Conservation (phyloP, 2,329 filamentous ascomycete genomes). For the Diaporthe citrichinensis region DNA sequence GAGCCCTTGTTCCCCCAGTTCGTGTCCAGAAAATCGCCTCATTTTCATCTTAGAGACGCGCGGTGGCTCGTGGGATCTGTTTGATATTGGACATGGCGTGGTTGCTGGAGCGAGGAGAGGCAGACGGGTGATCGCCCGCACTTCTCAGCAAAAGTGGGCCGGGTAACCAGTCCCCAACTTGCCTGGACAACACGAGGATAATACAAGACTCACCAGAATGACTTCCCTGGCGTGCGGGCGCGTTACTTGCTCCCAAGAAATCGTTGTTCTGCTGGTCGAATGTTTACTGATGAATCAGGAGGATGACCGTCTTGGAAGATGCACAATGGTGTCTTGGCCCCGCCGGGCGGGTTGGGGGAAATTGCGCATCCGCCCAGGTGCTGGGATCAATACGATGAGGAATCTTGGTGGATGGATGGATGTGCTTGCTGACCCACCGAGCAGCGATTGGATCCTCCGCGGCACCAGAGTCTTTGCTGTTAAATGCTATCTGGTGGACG, state of each 20-base stretch:
- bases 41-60: background rate
- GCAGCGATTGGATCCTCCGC: slow-evolving; percentile 10
- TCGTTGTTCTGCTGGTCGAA: background rate
- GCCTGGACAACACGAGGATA: background rate
- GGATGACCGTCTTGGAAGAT: background rate
- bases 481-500: background rate
- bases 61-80: background rate
- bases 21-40: background rate
- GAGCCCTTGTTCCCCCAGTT: too few relatives aligned
- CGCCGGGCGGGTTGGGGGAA: slow-evolving; percentile 23
- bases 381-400: slow-evolving; percentile 29
- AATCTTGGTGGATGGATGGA: slow-evolving; percentile 17
- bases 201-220: background rate
- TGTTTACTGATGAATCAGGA: background rate
- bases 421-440: slow-evolving; percentile 14
- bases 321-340: slow-evolving; percentile 12
- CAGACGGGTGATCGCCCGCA: background rate
- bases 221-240: background rate
- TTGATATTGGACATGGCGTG: background rate
- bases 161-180: too few relatives aligned
- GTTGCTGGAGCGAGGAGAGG: background rate
- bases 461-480: background rate
- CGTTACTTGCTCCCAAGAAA: background rate
- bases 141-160: background rate
- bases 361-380: slow-evolving; percentile 22